Evolutionary conservation across 2,329 filamentous ascomycete genomes (phyloP).

Genomic region (Neophaeococcomyces aloes): DNA sequence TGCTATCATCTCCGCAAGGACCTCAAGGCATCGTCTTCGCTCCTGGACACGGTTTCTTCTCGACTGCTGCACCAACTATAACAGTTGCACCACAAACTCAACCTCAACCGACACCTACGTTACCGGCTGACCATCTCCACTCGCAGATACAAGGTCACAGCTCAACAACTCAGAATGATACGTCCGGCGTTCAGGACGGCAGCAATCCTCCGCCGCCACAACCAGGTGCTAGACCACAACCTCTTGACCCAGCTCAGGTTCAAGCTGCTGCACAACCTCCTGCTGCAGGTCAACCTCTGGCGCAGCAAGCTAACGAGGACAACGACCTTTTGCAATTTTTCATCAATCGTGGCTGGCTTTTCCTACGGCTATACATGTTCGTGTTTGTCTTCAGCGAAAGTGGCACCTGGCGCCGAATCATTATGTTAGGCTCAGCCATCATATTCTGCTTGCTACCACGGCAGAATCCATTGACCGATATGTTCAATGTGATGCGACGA

Average conservation of each 20-base stretch:
- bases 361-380: constrained; percentile 48
- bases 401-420: constrained; percentile 35
- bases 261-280: not conserved
- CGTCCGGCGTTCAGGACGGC: not conserved
- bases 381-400: constrained; percentile 47
- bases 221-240: constrained; percentile 6
- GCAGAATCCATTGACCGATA: constrained; percentile 28
- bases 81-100: not conserved
- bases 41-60: constrained; percentile 18
- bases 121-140: not conserved
- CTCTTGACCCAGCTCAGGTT: not conserved
- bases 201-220: constrained; percentile 1
- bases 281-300: not conserved
- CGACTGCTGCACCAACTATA: constrained; percentile 1
- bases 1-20: constrained; percentile 17
- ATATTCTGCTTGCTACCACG: constrained; percentile 33
- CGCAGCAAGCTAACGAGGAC: constrained; percentile 8
- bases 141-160: constrained; percentile 1
- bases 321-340: constrained; percentile 32
- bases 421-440: constrained; percentile 30
- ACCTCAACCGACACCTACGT: constrained; percentile 2
- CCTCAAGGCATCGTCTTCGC: constrained; percentile 21
- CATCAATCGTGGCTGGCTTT: constrained; percentile 44
- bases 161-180: constrained; percentile 1
- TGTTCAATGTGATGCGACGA: constrained; percentile 31